A percentile compares a stretch with the other conserved stretches of the same genome.
These are phyloP conservation scores for Exophiala sp. DNA, from an alignment of 2,329 filamentous ascomycete genomes.

Conservation along the genomic window DNA sequence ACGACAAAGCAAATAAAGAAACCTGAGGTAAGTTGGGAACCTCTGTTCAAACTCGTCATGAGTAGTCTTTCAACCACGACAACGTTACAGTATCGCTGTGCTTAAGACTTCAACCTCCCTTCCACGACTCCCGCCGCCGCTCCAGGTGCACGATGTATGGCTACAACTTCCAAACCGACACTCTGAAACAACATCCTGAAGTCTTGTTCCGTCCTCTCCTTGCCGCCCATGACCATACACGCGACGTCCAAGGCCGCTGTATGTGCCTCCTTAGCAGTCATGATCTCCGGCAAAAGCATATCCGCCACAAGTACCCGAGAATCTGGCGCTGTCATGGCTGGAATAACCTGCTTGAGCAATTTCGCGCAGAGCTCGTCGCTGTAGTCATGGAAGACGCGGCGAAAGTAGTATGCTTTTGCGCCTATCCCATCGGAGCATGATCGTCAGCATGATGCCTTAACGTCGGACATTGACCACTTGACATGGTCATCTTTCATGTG, in stretches of 20 bases:
- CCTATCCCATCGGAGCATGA: conserved; percentile 8
- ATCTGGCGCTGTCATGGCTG: conserved; percentile 26
- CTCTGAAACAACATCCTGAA: conserved; percentile 27
- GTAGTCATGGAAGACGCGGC: conserved; percentile 34
- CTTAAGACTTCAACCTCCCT: conserved; percentile 18
- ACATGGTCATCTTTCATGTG: too few species aligned
- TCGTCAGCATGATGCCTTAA: background rate
- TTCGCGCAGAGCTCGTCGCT: conserved; percentile 21
- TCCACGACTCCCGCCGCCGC: conserved; percentile 26
- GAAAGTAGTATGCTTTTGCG: conserved; percentile 33
- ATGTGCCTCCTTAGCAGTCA: conserved; percentile 19
- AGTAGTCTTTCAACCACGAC: background rate
- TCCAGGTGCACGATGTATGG: conserved; percentile 17
- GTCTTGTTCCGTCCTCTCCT: conserved; percentile 30
- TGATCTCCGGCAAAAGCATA: conserved; percentile 28
- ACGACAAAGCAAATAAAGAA: background rate
- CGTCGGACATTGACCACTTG: background rate
- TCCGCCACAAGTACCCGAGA: conserved; percentile 30
- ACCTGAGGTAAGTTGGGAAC: background rate
- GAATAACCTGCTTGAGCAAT: conserved; percentile 29
- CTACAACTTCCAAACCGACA: conserved; percentile 27
- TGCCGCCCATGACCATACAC: conserved; percentile 31
- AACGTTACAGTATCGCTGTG: background rate
- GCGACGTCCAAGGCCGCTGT: conserved; percentile 28
- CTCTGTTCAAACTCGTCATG: background rate